Evolutionary conservation across 805 yeast genomes (phyloP).

Genomic region (Deakozyma indianensis): DNA sequence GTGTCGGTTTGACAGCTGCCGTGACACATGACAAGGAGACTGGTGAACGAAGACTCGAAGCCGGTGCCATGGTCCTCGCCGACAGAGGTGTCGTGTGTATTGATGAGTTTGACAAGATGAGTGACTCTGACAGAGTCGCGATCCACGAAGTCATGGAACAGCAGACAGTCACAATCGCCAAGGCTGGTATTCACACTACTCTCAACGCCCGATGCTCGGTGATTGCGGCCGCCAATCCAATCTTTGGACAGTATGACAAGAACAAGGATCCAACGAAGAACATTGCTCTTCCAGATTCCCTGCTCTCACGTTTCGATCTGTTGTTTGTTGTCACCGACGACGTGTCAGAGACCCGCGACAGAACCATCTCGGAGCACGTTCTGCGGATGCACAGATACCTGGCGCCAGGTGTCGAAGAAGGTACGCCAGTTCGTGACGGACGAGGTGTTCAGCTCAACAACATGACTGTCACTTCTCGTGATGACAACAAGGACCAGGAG

Average conservation of each 20-base stretch:
- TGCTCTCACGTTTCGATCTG: conserved; percentile 91
- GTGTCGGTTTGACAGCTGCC: conserved; percentile 98
- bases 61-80: conserved; percentile 98
- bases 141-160: conserved; percentile 99
- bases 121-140: conserved; percentile 91
- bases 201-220: conserved; percentile 94
- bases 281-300: conserved; percentile 92
- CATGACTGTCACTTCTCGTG: conserved; percentile 55
- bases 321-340: conserved; percentile 94
- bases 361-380: conserved; percentile 87
- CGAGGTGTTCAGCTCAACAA: conserved; percentile 36
- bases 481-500: conserved; percentile 30
- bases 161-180: conserved; percentile 94
- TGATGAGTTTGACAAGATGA: conserved; percentile 98
- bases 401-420: conserved; percentile 80
- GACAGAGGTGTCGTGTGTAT: conserved; percentile 96
- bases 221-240: conserved; percentile 95
- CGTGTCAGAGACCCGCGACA: conserved; percentile 68
- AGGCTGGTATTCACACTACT: conserved; percentile 96
- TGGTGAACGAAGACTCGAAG: conserved; percentile 91
- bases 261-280: conserved; percentile 94
- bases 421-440: conserved; percentile 81
- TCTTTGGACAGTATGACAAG: conserved; percentile 90
- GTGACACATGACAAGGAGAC: conserved; percentile 94
- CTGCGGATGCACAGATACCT: conserved; percentile 82